Percentiles rank a stretch among this genome's conserved stretches.
Conservation (phyloP, 305 asterid genomes). For the Fraxinus greggii region DNA sequence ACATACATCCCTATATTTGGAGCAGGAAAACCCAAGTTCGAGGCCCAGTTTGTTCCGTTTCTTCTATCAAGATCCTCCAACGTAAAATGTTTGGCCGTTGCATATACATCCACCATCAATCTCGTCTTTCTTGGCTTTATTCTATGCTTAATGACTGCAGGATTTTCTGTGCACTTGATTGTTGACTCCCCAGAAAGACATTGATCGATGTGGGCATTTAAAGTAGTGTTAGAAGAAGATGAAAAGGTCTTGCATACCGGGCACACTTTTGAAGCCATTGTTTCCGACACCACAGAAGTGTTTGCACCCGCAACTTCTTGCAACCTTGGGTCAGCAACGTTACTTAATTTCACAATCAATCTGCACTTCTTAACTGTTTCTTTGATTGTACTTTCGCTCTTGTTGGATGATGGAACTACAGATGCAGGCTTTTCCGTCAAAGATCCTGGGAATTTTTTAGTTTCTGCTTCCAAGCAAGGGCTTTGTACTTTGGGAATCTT, state of each 20-base stretch:
- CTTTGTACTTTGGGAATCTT: constrained; percentile 33
- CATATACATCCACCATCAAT: constrained; percentile 73
- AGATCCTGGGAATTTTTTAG: constrained; percentile 25
- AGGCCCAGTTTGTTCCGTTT: constrained; percentile 79
- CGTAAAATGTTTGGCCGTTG: constrained; percentile 61
- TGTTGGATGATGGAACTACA: constrained; percentile 34
- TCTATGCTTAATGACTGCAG: constrained; percentile 60
- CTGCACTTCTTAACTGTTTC: constrained; percentile 60
- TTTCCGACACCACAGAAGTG: constrained; percentile 47
- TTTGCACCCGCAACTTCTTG: constrained; percentile 39
- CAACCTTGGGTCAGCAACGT: constrained; percentile 33
- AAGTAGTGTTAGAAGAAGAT: constrained; percentile 87
- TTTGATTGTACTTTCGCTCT: constrained; percentile 31
- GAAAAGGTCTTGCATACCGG: constrained; percentile 94
- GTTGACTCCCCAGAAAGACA: constrained; percentile 77
- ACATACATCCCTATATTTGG: constrained; percentile 40
- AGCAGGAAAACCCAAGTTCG: constrained; percentile 36
- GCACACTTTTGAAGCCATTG: constrained; percentile 87
- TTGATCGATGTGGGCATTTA: constrained; percentile 95
- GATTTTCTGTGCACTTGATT: constrained; percentile 40
- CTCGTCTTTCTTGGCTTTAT: constrained; percentile 68
- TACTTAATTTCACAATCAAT: constrained; percentile 48
- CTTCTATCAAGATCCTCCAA: constrained; percentile 93
- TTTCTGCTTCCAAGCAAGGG: constrained; percentile 39
- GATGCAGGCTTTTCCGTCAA: constrained; percentile 30